Conservation (phyloP, 2,329 filamentous ascomycete species). For the Xylaria sp. region DNA sequence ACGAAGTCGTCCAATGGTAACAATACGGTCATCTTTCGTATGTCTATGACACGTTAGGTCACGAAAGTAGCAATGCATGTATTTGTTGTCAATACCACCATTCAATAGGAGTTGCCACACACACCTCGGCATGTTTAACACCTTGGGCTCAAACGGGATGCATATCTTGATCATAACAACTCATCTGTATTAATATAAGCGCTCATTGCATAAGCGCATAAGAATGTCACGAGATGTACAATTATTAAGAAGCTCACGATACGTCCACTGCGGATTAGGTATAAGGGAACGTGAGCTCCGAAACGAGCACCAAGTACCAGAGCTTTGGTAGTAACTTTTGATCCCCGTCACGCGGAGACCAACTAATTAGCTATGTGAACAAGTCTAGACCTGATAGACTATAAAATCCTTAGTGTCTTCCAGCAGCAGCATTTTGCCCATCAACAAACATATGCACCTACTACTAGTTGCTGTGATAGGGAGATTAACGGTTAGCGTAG, state of each 20-base stretch:
- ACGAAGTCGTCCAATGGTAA: background rate
- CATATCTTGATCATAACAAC: slow-evolving; percentile 15
- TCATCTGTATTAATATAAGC: slow-evolving; percentile 19
- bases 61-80: slow-evolving; percentile 14
- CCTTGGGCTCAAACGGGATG: background rate
- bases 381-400: slow-evolving; percentile 15
- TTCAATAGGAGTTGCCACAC: slow-evolving; percentile 17
- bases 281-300: slow-evolving; percentile 24
- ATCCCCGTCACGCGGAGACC: slow-evolving; percentile 25
- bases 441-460: slow-evolving; percentile 29
- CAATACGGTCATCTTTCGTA: background rate
- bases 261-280: slow-evolving; percentile 18
- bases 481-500: background rate
- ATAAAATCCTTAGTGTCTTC: slow-evolving; percentile 14
- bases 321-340: slow-evolving; percentile 11
- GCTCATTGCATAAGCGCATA: slow-evolving; percentile 8
- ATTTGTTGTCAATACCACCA: slow-evolving; percentile 5
- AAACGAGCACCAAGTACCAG: slow-evolving; percentile 17
- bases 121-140: slow-evolving; percentile 1
- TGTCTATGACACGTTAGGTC: background rate
- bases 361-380: slow-evolving; percentile 25
- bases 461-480: slow-evolving; percentile 27
- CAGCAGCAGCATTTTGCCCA: slow-evolving; percentile 24
- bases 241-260: slow-evolving; percentile 1
- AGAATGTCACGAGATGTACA: slow-evolving; percentile 19